Evolutionary conservation across 805 yeast species (phyloP).

Genomic region (Nakazawaea pomicola): DNA sequence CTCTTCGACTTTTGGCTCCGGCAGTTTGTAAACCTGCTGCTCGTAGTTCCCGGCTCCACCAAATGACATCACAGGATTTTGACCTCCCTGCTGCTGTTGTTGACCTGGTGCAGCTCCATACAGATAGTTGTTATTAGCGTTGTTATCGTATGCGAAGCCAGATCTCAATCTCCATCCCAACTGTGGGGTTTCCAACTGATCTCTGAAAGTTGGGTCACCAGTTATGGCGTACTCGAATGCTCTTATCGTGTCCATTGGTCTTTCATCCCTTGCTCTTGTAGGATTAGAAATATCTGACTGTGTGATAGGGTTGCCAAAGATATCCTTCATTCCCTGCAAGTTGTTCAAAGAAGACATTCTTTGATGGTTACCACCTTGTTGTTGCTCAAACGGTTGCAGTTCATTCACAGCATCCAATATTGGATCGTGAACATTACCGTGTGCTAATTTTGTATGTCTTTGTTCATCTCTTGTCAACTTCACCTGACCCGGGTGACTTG

Average conservation of each 20-base stretch:
- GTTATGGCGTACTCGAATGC: constrained; percentile 92
- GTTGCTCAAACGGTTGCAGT: constrained; percentile 88
- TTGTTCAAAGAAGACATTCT: constrained; percentile 31
- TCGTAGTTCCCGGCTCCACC: constrained; percentile 33
- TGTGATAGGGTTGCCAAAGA: constrained; percentile 76
- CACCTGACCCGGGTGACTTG: constrained; percentile 23
- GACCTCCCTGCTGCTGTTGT: constrained; percentile 5
- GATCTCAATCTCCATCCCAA: constrained; percentile 87
- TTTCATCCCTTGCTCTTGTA: constrained; percentile 85
- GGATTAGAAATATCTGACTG: constrained; percentile 91
- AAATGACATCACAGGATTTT: constrained; percentile 11
- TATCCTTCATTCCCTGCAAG: constrained; percentile 60
- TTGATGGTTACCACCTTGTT: constrained; percentile 29
- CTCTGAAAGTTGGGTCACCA: constrained; percentile 76
- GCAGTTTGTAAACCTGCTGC: constrained; percentile 59
- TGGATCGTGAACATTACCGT: constrained; percentile 82
- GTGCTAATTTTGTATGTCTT: constrained; percentile 53
- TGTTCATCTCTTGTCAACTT: constrained; percentile 48
- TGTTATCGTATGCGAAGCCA: constrained; percentile 44
- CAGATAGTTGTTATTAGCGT: constrained; percentile 21
- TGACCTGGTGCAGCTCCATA: constrained; percentile 4
- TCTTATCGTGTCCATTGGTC: constrained; percentile 95
- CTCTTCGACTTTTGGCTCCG: constrained; percentile 34
- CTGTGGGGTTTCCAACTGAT: constrained; percentile 71
- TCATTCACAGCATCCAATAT: constrained; percentile 89